Evolutionary conservation across 2,329 filamentous ascomycete species (phyloP), one percentile per base, ranked within the genome.

Genomic region (Nothomitra cinnamomea): DNA sequence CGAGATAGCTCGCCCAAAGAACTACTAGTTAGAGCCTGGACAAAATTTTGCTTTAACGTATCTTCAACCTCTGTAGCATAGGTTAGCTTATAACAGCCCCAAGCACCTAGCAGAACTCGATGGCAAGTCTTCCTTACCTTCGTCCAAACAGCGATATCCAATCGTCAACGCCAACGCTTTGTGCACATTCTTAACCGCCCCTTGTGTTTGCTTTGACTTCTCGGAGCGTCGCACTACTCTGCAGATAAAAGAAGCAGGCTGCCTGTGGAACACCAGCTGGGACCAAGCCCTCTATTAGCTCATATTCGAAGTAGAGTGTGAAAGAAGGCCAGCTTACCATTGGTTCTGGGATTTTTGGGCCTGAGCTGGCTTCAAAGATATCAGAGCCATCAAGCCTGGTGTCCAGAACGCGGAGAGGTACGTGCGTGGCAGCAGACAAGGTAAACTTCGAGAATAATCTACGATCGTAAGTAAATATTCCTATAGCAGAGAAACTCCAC

Each of bases 401-500:
- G 53, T 77, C 77, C 47, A 85, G 73, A 5, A 98, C 70, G 2
- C 84, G 77, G 8, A 96, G 66, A 0, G 92, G 92, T 28, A 83
- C 81, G 22, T 77, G 66, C 54, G 76, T 86, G 1, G 87, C 83
- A 0, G 89, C 88, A 12, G 87, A 88, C 52, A 98, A 83, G 13
- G 86, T 94, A 65, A 98, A 98, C 8, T 83, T 83, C 0, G 89
- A 95, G 62, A 92, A 92, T 0, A 96, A 73, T 17, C 50, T 52
- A 35, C 36, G 2, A 10, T 5, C 12, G 15, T 25, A 13, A 36
- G 13, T 19, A 35, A 13, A 19, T 19, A 17, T 21, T 25, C n/a
- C 21, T 24, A 22, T 36, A 28, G 36, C 12, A 41, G 8, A 8
- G 32, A 40, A 24, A n/a, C 3, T 6, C 1, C 21, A 19, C 25